These are phyloP conservation scores for Pleurotus salmoneostramineus DNA, from an alignment of 768 basidiomycete species.

Conservation along the genomic window DNA sequence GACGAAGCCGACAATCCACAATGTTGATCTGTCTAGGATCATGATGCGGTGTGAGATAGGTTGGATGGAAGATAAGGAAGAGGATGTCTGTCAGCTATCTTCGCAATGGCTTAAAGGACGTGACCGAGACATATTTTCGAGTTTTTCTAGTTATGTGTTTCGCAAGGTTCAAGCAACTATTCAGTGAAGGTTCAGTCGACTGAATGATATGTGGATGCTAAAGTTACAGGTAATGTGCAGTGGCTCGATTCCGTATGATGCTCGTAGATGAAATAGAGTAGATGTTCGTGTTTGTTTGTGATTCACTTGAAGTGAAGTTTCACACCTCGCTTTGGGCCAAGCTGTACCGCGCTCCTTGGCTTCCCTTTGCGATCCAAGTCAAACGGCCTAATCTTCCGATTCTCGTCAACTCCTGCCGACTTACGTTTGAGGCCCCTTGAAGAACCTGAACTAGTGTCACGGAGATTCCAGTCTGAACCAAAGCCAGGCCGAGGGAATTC, in stretches of 20 bases:
- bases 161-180: slow-evolving; percentile 33
- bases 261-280: no score
- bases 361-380: background rate
- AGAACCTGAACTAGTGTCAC: background rate
- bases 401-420: slow-evolving; percentile 1
- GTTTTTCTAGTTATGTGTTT: slow-evolving; percentile 63
- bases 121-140: slow-evolving; percentile 58
- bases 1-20: background rate
- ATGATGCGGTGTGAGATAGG: slow-evolving; percentile 16
- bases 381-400: background rate
- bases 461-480: slow-evolving; percentile 1
- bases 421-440: slow-evolving; percentile 9
- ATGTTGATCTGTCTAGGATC: slow-evolving; percentile 15
- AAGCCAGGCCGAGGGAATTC: background rate
- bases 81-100: slow-evolving; percentile 23
- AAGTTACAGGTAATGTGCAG: no score
- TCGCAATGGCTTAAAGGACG: slow-evolving; percentile 63
- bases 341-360: background rate
- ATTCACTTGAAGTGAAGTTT: background rate
- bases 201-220: no score
- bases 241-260: no score
- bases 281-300: no score
- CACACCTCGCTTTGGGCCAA: slow-evolving; percentile 2
- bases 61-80: slow-evolving; percentile 7
- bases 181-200: background rate